These are phyloP conservation scores for Exophiala phaeomuriformis DNA, from an alignment of 2,329 filamentous ascomycete genomes.

Conservation along the genomic window DNA sequence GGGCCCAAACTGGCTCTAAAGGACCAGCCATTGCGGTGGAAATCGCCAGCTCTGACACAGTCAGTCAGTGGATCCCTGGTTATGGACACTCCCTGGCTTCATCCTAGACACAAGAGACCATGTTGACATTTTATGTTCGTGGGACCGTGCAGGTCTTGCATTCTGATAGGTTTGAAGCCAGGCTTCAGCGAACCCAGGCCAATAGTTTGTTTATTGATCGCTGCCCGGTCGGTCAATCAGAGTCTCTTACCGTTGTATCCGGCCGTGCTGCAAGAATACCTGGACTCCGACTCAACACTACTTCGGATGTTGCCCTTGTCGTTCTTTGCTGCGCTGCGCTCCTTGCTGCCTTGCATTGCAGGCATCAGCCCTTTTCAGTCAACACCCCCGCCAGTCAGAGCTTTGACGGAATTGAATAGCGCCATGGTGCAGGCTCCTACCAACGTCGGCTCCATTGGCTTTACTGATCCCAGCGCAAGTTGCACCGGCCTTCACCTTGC, in stretches of 20 bases:
- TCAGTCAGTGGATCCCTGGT: not conserved
- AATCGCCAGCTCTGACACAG: not conserved
- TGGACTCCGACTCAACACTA: not conserved
- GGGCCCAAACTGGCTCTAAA: too few species aligned
- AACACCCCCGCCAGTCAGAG: too few species aligned
- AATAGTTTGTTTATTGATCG: not conserved
- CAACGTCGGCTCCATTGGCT: too few species aligned
- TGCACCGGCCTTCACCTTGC: too few species aligned
- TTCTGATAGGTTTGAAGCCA: constrained; percentile 3
- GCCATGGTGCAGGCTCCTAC: too few species aligned
- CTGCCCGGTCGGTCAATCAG: not conserved
- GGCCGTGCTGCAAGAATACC: not conserved
- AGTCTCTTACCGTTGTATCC: not conserved
- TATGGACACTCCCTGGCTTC: not conserved
- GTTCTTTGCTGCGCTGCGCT: not conserved
- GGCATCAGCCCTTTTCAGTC: too few species aligned
- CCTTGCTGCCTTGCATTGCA: not conserved
- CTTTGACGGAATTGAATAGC: too few species aligned
- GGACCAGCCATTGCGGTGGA: too few species aligned
- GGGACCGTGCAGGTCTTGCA: not conserved
- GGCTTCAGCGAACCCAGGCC: constrained; percentile 3
- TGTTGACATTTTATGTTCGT: not conserved
- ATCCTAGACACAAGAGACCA: not conserved
- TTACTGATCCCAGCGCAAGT: too few species aligned
- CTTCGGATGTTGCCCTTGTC: not conserved